These are phyloP conservation scores for Metschnikowia cubensis DNA, from an alignment of 805 yeast species.

Conservation along the genomic window DNA sequence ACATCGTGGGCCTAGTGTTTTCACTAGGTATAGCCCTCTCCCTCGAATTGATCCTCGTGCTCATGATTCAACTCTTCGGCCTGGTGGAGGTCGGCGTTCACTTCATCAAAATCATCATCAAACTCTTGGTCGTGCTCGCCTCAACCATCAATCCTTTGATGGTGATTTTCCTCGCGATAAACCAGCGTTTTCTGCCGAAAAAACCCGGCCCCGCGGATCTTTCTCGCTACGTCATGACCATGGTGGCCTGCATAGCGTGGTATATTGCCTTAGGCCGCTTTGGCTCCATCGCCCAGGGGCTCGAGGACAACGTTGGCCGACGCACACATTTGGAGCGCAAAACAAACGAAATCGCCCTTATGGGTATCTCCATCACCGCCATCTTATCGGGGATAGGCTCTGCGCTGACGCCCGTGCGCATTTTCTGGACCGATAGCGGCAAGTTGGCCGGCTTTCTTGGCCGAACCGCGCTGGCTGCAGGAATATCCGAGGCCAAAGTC, in stretches of 20 bases:
- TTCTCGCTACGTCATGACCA: slow-evolving; percentile 2
- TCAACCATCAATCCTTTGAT: slow-evolving; percentile 44
- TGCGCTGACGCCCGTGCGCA: slow-evolving; percentile 38
- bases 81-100: slow-evolving; percentile 18
- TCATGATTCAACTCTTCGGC: slow-evolving; percentile 35
- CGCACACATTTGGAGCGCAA: slow-evolving; percentile 36
- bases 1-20: slow-evolving; percentile 25
- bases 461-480: not conserved
- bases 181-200: slow-evolving; percentile 24
- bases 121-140: slow-evolving; percentile 35
- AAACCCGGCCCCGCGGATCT: slow-evolving; percentile 4
- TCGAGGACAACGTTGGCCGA: slow-evolving; percentile 17
- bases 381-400: slow-evolving; percentile 51
- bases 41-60: slow-evolving; percentile 28
- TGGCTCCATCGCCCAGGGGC: slow-evolving; percentile 29
- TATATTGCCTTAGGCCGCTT: slow-evolving; percentile 28
- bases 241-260: slow-evolving; percentile 27
- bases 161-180: slow-evolving; percentile 28
- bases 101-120: slow-evolving; percentile 39
- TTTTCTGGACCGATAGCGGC: slow-evolving; percentile 9
- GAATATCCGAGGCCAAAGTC: slow-evolving; percentile 13
- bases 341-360: slow-evolving; percentile 42
- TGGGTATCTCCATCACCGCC: slow-evolving; percentile 50
- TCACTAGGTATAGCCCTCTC: slow-evolving; percentile 29
- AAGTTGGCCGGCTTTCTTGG: not conserved